Base-by-base conservation (phyloP, 768 basidiomycete genomes). In the Botryobasidium botryosum region DNA sequence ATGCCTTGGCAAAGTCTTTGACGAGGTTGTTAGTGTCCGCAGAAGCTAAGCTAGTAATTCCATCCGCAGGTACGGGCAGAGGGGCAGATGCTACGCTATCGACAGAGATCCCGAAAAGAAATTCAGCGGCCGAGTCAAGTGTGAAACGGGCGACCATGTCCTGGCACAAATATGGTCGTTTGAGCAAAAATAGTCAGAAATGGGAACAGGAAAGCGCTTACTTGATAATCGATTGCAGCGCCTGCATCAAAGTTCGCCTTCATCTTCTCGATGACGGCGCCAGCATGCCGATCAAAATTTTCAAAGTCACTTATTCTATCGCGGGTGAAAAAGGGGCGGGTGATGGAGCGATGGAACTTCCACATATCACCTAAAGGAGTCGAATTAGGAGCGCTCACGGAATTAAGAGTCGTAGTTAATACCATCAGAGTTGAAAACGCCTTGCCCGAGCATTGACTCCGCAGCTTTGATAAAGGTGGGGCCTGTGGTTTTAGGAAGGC, bases 291-390 rank as follows among this genome's bases (percentile, higher is more conserved):
- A 42, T 70, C 71, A 50, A 77, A 77, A 25, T 69, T 72, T 21
- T 77, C 71, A 43, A 77, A 79, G 54, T 77, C 69, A 37, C 66
- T 69, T 42, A 77, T 69, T 26, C 68, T 62, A 27, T 79, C 77
- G 33, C 64, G 66, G 44, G 57, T 68, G 61, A 82, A 81, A 62
- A 80, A 80, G 0, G 79, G 79, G 0, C 79, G 70, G 0, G 76
- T 74, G 63, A 82, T 76, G 3, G 65, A 53, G 7, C 78, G 72
- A 55, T 80, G 77, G 52, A 77, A 77, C 74, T 75, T 81, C 79
- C 79, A 81, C 58, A 71, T 65, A 8, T 24, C 40, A 13, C 40
- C 40, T 39, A 39, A 10, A 24, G 12, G 37, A 39, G 12, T 13
- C 37, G 23, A 13, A 21, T 21, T 10, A 24, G 12, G 23, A 24